Conservation (phyloP, 495 filamentous ascomycete species). For the Penicillium egyptiacum region DNA sequence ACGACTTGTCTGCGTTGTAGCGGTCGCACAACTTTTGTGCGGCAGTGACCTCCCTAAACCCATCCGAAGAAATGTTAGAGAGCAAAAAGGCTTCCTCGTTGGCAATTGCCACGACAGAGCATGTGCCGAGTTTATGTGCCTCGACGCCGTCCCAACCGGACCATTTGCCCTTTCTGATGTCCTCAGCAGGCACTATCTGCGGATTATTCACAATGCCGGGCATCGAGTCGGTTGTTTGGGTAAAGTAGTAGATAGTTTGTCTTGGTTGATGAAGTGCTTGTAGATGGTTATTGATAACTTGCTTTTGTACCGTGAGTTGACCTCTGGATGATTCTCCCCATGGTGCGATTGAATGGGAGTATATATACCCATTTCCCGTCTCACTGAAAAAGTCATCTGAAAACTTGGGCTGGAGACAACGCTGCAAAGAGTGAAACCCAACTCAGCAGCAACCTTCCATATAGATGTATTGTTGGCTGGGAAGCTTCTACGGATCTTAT, state of each 20-base stretch:
- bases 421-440: slow-evolving; percentile 5
- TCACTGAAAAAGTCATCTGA: background rate
- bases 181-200: background rate
- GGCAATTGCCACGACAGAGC: background rate
- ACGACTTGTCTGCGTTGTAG: background rate
- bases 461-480: slow-evolving; percentile 6
- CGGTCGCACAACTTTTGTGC: background rate
- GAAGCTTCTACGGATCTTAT: slow-evolving; percentile 6
- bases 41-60: background rate
- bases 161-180: background rate
- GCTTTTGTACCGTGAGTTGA: background rate
- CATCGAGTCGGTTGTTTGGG: background rate
- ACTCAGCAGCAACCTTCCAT: background rate
- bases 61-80: background rate
- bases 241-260: background rate
- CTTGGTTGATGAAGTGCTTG: background rate
- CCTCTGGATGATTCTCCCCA: background rate
- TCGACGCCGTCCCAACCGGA: background rate
- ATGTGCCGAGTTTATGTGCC: background rate
- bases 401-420: slow-evolving; percentile 9
- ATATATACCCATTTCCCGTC: background rate
- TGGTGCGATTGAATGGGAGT: background rate
- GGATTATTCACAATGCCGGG: too few relatives aligned
- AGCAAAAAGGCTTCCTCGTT: slow-evolving; percentile 5
- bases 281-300: background rate